Percentiles rank a stretch among this genome's conserved stretches.
Conservation (phyloP, 1,284 basidiomycete genomes). For the Pholiota adiposa region DNA sequence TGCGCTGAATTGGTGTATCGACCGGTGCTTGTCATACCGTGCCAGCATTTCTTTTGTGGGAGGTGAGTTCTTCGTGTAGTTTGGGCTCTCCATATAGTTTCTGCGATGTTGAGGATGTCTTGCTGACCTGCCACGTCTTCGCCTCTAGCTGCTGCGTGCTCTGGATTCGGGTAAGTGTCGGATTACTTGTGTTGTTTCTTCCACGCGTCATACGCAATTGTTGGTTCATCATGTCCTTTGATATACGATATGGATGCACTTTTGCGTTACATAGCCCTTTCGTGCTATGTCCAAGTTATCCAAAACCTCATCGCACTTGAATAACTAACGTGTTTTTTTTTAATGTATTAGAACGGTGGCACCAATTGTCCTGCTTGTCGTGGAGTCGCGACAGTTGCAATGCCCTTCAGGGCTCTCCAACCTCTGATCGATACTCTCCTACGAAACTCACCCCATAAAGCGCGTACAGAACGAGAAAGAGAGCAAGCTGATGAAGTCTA, state of each 20-base stretch:
- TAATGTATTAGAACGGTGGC: constrained; percentile 76
- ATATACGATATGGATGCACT: background rate
- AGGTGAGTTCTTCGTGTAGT: constrained; percentile 50
- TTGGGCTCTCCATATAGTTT: background rate
- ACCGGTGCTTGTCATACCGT: constrained; percentile 77
- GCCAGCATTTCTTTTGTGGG: constrained; percentile 86
- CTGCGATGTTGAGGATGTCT: background rate
- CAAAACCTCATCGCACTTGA: background rate
- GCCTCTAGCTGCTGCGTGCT: constrained; percentile 66
- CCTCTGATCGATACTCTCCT: constrained; percentile 70
- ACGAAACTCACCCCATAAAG: constrained; percentile 64
- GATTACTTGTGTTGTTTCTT: background rate
- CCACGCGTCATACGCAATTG: background rate
- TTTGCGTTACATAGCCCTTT: background rate
- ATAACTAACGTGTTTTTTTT: constrained; percentile 15
- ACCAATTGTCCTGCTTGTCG: constrained; percentile 81
- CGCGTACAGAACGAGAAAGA: constrained; percentile 65
- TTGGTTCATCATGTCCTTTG: background rate
- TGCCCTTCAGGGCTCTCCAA: constrained; percentile 71
- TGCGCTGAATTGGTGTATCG: constrained; percentile 77
- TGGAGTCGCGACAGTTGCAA: constrained; percentile 62
- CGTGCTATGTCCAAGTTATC: background rate
- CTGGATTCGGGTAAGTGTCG: constrained; percentile 73
- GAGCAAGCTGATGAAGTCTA: constrained; percentile 81
- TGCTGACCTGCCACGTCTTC: constrained; percentile 17